A percentile compares a stretch with the other conserved stretches of the same genome.
phyloP scores from a whole-genome alignment of 179 eudicot species.

The Silene vulgaris region DNA sequence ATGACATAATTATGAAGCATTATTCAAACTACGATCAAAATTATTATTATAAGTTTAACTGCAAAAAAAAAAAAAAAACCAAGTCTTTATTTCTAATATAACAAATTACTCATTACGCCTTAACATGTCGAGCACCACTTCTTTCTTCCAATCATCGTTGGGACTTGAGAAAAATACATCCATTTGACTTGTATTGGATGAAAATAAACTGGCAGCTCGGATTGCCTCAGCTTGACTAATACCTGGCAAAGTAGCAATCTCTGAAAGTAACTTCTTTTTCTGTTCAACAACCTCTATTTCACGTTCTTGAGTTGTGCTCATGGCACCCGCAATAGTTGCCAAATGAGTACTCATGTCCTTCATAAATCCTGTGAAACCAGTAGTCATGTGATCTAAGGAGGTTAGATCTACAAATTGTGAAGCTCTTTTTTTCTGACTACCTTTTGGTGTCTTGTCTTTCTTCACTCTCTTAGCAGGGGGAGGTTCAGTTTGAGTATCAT shows the following conservation, averaged over 20 bases:
- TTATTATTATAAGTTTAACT: too few species aligned
- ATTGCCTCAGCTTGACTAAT: conserved; percentile 11
- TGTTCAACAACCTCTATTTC: conserved; percentile 11
- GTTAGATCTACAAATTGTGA: conserved; percentile 4
- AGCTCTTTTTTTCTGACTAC: background rate
- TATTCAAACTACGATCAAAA: too few species aligned
- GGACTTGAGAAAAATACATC: background rate
- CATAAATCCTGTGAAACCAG: background rate
- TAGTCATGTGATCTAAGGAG: background rate
- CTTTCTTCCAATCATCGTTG: conserved; percentile 9
- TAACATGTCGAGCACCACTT: conserved; percentile 8
- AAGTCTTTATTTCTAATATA: too few species aligned
- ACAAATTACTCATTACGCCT: background rate
- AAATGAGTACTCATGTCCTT: too few species aligned
- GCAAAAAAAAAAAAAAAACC: too few species aligned
- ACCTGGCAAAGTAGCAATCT: background rate
- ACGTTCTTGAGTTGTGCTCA: conserved; percentile 9
- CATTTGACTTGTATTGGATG: conserved; percentile 2
- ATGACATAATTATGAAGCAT: too few species aligned
- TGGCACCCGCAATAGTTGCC: conserved; percentile 9
- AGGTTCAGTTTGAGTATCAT: background rate
- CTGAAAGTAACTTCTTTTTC: conserved; percentile 1
- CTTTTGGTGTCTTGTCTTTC: background rate
- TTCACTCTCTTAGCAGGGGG: background rate
- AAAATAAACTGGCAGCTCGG: background rate